These are phyloP conservation scores for Ophiostoma perfectum DNA, from an alignment of 2,329 filamentous ascomycete genomes.

Conservation along the genomic window DNA sequence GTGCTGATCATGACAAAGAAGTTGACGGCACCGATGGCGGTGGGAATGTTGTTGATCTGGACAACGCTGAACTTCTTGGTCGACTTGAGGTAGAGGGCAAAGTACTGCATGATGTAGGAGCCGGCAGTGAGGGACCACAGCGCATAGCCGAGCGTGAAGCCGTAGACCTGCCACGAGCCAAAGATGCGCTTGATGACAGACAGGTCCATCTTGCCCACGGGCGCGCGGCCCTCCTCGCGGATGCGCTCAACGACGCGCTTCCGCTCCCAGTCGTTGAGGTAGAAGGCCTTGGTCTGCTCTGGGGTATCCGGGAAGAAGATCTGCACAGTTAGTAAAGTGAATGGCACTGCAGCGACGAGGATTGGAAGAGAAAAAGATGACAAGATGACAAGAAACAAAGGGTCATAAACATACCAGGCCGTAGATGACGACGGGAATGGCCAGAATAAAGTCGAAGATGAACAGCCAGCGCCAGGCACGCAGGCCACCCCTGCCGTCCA, in stretches of 20 bases:
- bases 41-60: slow-evolving; percentile 44
- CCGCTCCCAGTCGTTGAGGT: slow-evolving; percentile 50
- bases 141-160: slow-evolving; percentile 38
- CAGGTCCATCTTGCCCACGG: slow-evolving; percentile 36
- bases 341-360: too few species aligned
- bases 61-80: slow-evolving; percentile 35
- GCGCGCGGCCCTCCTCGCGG: slow-evolving; percentile 46
- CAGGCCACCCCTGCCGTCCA: slow-evolving; percentile 36
- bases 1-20: slow-evolving; percentile 37
- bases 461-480: slow-evolving; percentile 22
- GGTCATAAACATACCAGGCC: slow-evolving; percentile 26
- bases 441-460: slow-evolving; percentile 31
- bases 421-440: slow-evolving; percentile 36
- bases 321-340: too few species aligned
- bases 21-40: slow-evolving; percentile 40
- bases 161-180: slow-evolving; percentile 41
- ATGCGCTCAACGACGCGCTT: slow-evolving; percentile 63
- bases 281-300: slow-evolving; percentile 31
- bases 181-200: slow-evolving; percentile 37
- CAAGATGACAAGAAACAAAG: too few species aligned
- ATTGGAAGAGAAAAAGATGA: too few species aligned
- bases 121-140: slow-evolving; percentile 39
- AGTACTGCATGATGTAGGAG: slow-evolving; percentile 39
- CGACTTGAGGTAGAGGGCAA: slow-evolving; percentile 38
- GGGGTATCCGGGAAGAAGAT: slow-evolving; percentile 39